Evolutionary conservation across 1,284 basidiomycete genomes (phyloP).

Genomic region (Melampsora americana): DNA sequence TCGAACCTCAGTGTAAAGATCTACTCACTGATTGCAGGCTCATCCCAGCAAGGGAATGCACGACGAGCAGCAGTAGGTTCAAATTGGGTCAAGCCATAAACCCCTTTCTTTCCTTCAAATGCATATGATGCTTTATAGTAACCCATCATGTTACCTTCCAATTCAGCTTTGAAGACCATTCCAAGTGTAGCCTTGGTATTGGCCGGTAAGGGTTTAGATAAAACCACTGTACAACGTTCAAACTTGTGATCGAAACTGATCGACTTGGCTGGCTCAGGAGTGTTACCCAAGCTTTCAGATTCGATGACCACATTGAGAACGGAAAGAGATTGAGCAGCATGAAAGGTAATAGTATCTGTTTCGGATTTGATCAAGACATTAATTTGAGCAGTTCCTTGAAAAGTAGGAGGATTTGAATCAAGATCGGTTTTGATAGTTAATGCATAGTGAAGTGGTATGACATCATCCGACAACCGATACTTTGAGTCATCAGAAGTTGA

Average conservation of each 20-base stretch:
- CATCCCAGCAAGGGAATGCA: constrained; percentile 71
- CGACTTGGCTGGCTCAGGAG: constrained; percentile 16
- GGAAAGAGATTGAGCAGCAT: constrained; percentile 35
- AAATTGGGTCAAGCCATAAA: constrained; percentile 54
- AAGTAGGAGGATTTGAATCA: constrained; percentile 34
- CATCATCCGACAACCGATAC: constrained; percentile 1
- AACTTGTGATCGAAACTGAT: constrained; percentile 43
- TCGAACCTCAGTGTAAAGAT: not conserved
- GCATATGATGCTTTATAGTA: constrained; percentile 39
- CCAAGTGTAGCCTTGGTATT: constrained; percentile 34
- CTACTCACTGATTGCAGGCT: constrained; percentile 71
- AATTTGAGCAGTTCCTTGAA: constrained; percentile 40
- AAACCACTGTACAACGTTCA: constrained; percentile 32
- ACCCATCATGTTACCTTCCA: constrained; percentile 45
- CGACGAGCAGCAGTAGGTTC: constrained; percentile 78
- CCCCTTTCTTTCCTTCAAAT: constrained; percentile 45
- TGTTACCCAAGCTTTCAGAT: constrained; percentile 16
- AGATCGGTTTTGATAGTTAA: constrained; percentile 43
- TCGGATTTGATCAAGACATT: constrained; percentile 21
- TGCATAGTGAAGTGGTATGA: constrained; percentile 37
- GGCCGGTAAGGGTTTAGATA: constrained; percentile 15
- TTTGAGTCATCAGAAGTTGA: not conserved
- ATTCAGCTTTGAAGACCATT: constrained; percentile 36
- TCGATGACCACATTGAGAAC: constrained; percentile 31
- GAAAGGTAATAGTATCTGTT: constrained; percentile 38